Percentiles rank a stretch among this genome's conserved stretches.
These are phyloP conservation scores for Lippia alba DNA, from an alignment of 305 asterid genomes.

Conservation along the genomic window DNA sequence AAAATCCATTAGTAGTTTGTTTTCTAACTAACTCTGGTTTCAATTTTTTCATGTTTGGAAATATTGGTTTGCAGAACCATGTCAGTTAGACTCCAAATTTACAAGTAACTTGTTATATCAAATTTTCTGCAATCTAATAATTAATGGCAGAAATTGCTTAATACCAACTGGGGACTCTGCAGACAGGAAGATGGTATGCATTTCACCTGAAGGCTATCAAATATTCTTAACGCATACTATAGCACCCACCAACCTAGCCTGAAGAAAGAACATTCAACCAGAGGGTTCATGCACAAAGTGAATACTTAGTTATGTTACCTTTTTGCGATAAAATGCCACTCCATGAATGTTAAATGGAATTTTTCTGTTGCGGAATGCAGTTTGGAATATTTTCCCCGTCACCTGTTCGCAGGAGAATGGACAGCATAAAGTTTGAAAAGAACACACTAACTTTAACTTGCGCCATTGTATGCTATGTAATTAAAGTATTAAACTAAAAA, in stretches of 20 bases:
- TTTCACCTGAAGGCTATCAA: neutral
- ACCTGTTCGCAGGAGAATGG: constrained; percentile 58
- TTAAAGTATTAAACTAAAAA: constrained; percentile 22
- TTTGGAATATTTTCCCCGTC: constrained; percentile 90
- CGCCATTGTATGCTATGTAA: constrained; percentile 31
- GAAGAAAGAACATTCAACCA: neutral
- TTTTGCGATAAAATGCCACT: constrained; percentile 97
- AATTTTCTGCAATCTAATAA: no score
- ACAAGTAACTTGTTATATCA: no score
- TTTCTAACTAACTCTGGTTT: neutral
- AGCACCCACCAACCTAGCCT: neutral
- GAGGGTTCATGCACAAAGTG: constrained; percentile 11
- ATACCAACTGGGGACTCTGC: no score
- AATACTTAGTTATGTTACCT: constrained; percentile 51
- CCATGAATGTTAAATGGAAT: constrained; percentile 95
- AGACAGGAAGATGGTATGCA: no score
- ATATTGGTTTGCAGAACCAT: neutral
- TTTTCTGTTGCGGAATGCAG: constrained; percentile 83
- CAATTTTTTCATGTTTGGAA: neutral
- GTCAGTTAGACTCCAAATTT: neutral
- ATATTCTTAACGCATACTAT: neutral
- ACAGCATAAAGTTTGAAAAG: constrained; percentile 12
- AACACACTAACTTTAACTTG: constrained; percentile 12
- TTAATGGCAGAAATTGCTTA: neutral
- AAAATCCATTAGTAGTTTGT: constrained; percentile 2